Conservation (phyloP, 169 alveolate genomes). For the Eimeria sp. region DNA sequence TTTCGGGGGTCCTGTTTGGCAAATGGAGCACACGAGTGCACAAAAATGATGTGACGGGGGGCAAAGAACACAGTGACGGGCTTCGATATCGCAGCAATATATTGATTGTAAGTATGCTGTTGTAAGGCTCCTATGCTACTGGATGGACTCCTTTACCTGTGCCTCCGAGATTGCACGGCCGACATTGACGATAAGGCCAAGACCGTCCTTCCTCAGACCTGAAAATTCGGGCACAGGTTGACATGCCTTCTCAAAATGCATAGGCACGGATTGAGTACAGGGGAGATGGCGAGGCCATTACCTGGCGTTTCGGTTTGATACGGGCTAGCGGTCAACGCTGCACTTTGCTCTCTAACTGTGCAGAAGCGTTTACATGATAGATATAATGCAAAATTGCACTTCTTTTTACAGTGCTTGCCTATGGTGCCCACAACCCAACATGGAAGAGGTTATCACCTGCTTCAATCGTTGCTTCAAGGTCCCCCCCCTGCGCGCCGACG, state of each 20-base stretch:
- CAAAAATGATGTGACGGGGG: background rate
- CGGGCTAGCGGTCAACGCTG: background rate
- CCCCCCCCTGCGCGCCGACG: conserved; percentile 89
- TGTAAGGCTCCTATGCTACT: background rate
- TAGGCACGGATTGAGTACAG: background rate
- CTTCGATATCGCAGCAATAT: background rate
- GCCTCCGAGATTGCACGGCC: conserved; percentile 81
- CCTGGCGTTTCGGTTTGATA: background rate
- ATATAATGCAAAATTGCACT: background rate
- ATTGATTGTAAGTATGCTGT: background rate
- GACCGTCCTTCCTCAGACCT: conserved; percentile 80
- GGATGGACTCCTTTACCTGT: conserved; percentile 9
- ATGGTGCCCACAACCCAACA: background rate
- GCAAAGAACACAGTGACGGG: background rate
- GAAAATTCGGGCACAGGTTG: background rate
- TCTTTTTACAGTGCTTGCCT: background rate
- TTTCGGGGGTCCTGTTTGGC: conserved; percentile 26
- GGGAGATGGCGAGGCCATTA: background rate
- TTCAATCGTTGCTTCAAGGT: conserved; percentile 78
- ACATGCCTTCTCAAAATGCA: background rate
- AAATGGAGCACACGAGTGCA: background rate
- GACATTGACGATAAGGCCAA: conserved; percentile 85
- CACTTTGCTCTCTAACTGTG: background rate
- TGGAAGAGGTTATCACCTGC: conserved; percentile 60
- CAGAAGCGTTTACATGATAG: too few relatives aligned